A percentile compares a stretch with the other conserved stretches of the same genome.
Conservation (phyloP, 306 rosid species). For the Carpinus fangiana region DNA sequence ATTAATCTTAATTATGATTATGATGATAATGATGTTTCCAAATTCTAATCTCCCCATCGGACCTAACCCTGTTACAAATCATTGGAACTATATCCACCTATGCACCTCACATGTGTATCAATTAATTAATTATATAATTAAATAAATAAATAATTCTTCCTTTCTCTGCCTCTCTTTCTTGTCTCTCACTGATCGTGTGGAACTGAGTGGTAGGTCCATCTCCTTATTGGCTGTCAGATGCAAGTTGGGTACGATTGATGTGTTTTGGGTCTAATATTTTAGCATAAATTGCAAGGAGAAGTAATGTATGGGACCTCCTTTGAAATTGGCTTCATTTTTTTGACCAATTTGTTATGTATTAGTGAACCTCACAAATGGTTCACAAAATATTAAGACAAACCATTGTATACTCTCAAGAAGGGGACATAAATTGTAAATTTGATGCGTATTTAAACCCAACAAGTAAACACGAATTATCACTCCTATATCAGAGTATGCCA, state of each 20-base stretch:
- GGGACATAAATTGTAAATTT: too few species aligned
- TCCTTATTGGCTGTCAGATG: slow-evolving; percentile 21
- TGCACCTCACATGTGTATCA: slow-evolving; percentile 33
- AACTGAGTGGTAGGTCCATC: slow-evolving; percentile 29
- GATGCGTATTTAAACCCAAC: too few species aligned
- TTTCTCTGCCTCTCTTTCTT: background rate
- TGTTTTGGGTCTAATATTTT: background rate
- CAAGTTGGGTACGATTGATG: slow-evolving; percentile 32
- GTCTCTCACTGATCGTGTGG: slow-evolving; percentile 15
- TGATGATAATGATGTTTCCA: slow-evolving; percentile 11
- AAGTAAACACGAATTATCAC: too few species aligned
- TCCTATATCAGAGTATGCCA: too few species aligned
- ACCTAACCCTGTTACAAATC: slow-evolving; percentile 10
- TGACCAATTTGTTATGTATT: slow-evolving; percentile 17
- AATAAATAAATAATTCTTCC: background rate
- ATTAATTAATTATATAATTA: background rate
- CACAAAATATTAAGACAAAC: background rate
- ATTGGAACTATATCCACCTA: slow-evolving; percentile 14
- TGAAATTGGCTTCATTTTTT: slow-evolving; percentile 16
- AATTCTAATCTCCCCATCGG: background rate
- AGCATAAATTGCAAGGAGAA: background rate
- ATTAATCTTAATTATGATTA: background rate
- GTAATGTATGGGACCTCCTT: slow-evolving; percentile 12
- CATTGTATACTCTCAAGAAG: too few species aligned
- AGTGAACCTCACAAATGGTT: slow-evolving; percentile 9